Evolutionary conservation across 495 filamentous ascomycete species (phyloP).

Genomic region (Hyaloscypha finlandica): DNA sequence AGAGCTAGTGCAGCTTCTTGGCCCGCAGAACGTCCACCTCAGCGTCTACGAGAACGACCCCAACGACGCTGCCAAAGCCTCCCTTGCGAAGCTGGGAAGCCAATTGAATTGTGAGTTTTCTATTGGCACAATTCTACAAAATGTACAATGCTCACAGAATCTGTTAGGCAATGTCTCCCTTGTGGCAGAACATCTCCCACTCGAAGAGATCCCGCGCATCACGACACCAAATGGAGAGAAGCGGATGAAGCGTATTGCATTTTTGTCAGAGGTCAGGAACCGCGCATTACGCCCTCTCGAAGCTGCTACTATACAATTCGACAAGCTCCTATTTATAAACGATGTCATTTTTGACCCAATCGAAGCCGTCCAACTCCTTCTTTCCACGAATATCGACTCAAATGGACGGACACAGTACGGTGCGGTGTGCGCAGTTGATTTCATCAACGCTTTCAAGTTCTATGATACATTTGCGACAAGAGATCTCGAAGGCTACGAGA

Average conservation of each 20-base stretch:
- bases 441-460: slow-evolving; percentile 71
- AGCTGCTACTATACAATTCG: not conserved
- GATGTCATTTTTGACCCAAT: not conserved
- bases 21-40: not conserved
- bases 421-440: slow-evolving; percentile 65
- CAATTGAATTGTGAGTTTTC: not conserved
- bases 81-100: not conserved
- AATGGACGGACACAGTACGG: not conserved
- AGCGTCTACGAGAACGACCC: not conserved
- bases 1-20: not conserved
- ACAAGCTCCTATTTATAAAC: not conserved
- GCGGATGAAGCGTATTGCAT: not conserved
- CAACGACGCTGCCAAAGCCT: not conserved
- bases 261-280: not conserved
- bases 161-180: not conserved
- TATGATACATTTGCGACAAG: slow-evolving; percentile 79
- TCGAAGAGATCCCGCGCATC: not conserved
- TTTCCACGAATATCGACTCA: not conserved
- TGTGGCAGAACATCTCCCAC: not conserved
- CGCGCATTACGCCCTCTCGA: not conserved
- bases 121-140: not conserved
- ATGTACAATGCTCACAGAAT: not conserved
- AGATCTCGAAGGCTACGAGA: slow-evolving; percentile 67
- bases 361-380: not conserved
- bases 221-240: not conserved